Evolutionary conservation across 2,329 filamentous ascomycete genomes (phyloP).

Genomic region (Phialocephala sp.): DNA sequence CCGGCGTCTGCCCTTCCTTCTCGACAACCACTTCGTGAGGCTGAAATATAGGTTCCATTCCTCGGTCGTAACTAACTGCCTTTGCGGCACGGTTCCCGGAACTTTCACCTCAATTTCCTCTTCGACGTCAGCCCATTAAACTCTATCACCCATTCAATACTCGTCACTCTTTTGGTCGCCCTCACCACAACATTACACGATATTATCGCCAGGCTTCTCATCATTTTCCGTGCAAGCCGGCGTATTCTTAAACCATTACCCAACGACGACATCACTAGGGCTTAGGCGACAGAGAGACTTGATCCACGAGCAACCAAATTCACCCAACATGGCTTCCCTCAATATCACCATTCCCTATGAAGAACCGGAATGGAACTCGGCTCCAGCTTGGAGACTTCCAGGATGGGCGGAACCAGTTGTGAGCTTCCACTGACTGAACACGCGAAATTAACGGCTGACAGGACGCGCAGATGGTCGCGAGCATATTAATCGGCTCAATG

Average conservation of each 20-base stretch:
- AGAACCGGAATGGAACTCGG: conserved; percentile 43
- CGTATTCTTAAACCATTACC: neutral
- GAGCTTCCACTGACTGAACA: conserved; percentile 17
- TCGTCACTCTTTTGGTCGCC: neutral
- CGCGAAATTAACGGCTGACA: conserved; percentile 24
- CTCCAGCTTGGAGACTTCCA: conserved; percentile 42
- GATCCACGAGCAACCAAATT: neutral
- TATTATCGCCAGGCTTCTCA: neutral
- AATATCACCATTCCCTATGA: conserved; percentile 37
- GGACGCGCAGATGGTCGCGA: conserved; percentile 40
- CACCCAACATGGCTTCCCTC: neutral
- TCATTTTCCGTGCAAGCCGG: neutral
- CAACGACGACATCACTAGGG: neutral
- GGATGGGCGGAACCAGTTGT: conserved; percentile 44
- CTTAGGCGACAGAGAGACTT: neutral
- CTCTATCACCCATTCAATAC: neutral
- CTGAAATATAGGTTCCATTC: neutral
- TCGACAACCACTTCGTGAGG: conserved; percentile 5
- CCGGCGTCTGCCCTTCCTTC: neutral
- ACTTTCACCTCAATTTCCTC: neutral
- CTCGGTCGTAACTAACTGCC: neutral
- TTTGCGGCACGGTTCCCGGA: no score
- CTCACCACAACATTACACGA: neutral
- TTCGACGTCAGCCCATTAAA: neutral
- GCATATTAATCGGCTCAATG: conserved; percentile 43